Percentiles rank a stretch among this genome's conserved stretches.
These are phyloP conservation scores for Xylaria sp. DNA, from an alignment of 495 filamentous ascomycete genomes.

Conservation along the genomic window DNA sequence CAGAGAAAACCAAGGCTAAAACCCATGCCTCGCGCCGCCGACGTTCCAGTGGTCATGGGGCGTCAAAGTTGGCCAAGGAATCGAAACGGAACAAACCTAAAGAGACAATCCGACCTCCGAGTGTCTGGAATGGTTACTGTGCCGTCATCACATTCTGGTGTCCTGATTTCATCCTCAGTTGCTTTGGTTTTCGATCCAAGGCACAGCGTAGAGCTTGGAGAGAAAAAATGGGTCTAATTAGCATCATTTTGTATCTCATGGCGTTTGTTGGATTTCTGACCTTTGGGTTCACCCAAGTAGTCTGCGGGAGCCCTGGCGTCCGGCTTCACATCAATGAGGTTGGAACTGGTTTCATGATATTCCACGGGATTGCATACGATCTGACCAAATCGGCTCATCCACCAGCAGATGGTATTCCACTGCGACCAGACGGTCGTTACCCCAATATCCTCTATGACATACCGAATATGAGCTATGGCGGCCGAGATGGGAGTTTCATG, in stretches of 20 bases:
- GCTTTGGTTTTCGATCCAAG: slow-evolving; percentile 86
- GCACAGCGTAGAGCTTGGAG: slow-evolving; percentile 94
- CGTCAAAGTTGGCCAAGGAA: slow-evolving; percentile 61
- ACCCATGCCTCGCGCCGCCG: slow-evolving; percentile 37
- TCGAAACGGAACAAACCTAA: slow-evolving; percentile 67
- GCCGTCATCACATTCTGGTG: slow-evolving; percentile 93
- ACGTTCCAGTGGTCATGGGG: slow-evolving; percentile 42
- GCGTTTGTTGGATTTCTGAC: slow-evolving; percentile 94
- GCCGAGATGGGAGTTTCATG: slow-evolving; percentile 91
- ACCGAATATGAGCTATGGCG: slow-evolving; percentile 72
- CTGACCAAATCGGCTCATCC: slow-evolving; percentile 76
- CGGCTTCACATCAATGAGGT: slow-evolving; percentile 85
- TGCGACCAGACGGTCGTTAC: slow-evolving; percentile 45
- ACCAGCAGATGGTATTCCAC: slow-evolving; percentile 76
- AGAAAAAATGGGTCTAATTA: slow-evolving; percentile 97
- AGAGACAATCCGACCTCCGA: slow-evolving; percentile 78
- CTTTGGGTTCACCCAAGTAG: slow-evolving; percentile 90
- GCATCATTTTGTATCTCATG: slow-evolving; percentile 88
- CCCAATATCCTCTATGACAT: slow-evolving; percentile 88
- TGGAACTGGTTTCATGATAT: slow-evolving; percentile 85
- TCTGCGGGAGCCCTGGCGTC: slow-evolving; percentile 73
- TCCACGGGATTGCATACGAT: slow-evolving; percentile 90
- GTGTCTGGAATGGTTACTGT: slow-evolving; percentile 95
- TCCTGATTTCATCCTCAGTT: slow-evolving; percentile 81
- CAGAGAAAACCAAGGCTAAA: slow-evolving; percentile 47